Conservation (phyloP, 371 early-diverging fungal genomes). For the Phascolomyces articulosus region DNA sequence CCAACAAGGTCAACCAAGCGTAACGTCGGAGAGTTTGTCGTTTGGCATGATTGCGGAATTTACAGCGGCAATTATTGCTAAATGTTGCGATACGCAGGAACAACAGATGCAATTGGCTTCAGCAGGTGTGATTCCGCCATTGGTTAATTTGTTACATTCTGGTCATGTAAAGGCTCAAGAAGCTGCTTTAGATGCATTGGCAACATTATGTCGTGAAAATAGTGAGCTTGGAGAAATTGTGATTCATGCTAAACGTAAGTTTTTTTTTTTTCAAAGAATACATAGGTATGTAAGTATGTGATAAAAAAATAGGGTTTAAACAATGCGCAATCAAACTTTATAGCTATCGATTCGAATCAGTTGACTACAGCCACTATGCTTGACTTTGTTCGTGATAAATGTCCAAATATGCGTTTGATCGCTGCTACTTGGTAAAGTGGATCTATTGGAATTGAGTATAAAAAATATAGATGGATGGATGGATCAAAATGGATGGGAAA, state of each 20-base stretch:
- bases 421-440: constrained; percentile 69
- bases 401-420: constrained; percentile 68
- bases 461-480: no score
- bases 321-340: neutral
- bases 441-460: neutral
- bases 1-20: constrained; percentile 23
- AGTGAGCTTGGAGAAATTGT: constrained; percentile 52
- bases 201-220: constrained; percentile 70
- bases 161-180: constrained; percentile 71
- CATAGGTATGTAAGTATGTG: no score
- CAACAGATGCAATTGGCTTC: constrained; percentile 65
- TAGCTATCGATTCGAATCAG: constrained; percentile 32
- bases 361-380: constrained; percentile 57
- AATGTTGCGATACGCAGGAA: constrained; percentile 63
- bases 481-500: no score
- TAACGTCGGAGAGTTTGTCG: constrained; percentile 47
- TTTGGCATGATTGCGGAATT: constrained; percentile 70
- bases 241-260: constrained; percentile 53
- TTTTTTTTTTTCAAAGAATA: no score
- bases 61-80: constrained; percentile 68
- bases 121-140: constrained; percentile 62
- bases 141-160: constrained; percentile 64
- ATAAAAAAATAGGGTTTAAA: neutral
- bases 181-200: constrained; percentile 79
- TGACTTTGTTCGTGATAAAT: constrained; percentile 64